Base-by-base conservation (phyloP, 2,329 filamentous ascomycete genomes). In the Sporothrix humicola region DNA sequence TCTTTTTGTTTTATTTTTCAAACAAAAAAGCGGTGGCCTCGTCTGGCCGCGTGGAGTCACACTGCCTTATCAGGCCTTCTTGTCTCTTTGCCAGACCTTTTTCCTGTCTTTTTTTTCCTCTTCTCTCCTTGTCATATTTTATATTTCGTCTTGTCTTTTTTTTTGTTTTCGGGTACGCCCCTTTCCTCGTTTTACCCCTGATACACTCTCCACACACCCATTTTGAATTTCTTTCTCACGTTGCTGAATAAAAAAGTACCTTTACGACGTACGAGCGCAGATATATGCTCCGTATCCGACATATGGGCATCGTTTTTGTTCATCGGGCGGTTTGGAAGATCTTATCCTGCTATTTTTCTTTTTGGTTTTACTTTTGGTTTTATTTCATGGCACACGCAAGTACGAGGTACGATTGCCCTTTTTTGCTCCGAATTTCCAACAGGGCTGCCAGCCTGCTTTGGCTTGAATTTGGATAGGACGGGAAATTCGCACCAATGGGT, bases 51-150 rank as follows among this genome's bases (percentile, higher is more conserved):
- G 71, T 70, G 44, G 63, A 72, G 73, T 74, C 73, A 52, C 73
- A 74, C 37, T 73, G 73, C 66, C 66, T 73, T 69, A 71, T 73
- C 73, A 68, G 61, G 42, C 20, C 58, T n/a, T 31, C 8, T n/a
- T 8, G 6, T 37, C 12, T 9, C 13, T 65, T 37, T 48, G 20
- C 23, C 20, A 3, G 54, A 8, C 61, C n/a, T 48, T 58, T 15
- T n/a, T 7, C n/a, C 54, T 20, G 10, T 71, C 17, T 63, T 7
- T 9, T 3, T 63, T 8, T 54, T 23, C n/a, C 12, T 56, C 20
- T 42, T 65, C 46, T 65, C 37, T 31, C 37, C 52, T 31, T 17
- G 50, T 52, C 23, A 15, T 23, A 10, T 58, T 20, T 20, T 37
- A 15, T 5, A 31, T n/a, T 15, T 50, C 46, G 31, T 37, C 37